Conservation (phyloP, 169 alveolate genomes). For the Hepatocystis sp. region DNA sequence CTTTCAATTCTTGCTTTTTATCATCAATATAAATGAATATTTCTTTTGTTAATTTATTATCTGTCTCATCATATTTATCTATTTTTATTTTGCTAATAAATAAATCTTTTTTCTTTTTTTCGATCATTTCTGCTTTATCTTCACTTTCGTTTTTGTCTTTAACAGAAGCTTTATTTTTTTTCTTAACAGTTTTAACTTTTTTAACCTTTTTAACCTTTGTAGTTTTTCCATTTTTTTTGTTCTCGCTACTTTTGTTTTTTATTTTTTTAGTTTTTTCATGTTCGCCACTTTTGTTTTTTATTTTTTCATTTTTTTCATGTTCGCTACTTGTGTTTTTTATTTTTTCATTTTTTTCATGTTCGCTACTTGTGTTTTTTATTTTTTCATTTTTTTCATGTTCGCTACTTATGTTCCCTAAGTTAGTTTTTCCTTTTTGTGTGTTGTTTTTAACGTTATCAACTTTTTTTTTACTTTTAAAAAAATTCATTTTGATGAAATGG, state of each 20-base stretch:
- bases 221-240: slow-evolving; percentile 35
- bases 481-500: no score
- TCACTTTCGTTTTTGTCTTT: slow-evolving; percentile 79
- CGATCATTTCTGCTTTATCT: slow-evolving; percentile 78
- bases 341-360: neutral
- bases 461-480: no score
- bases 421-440: no score
- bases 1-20: slow-evolving; percentile 73
- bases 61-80: slow-evolving; percentile 77
- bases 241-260: slow-evolving; percentile 10
- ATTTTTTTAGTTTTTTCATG: slow-evolving; percentile 5
- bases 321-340: neutral
- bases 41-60: slow-evolving; percentile 27
- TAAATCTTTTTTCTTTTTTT: slow-evolving; percentile 77
- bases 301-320: slow-evolving; percentile 22
- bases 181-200: slow-evolving; percentile 57
- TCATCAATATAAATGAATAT: slow-evolving; percentile 28
- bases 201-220: no score
- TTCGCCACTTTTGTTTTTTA: slow-evolving; percentile 4
- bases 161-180: no score
- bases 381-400: no score
- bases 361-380: no score
- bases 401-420: no score
- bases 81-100: slow-evolving; percentile 77
- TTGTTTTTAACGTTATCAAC: no score